Evolutionary conservation across 2,329 filamentous ascomycete genomes (phyloP).

Genomic region (Pseudocercospora cruenta): DNA sequence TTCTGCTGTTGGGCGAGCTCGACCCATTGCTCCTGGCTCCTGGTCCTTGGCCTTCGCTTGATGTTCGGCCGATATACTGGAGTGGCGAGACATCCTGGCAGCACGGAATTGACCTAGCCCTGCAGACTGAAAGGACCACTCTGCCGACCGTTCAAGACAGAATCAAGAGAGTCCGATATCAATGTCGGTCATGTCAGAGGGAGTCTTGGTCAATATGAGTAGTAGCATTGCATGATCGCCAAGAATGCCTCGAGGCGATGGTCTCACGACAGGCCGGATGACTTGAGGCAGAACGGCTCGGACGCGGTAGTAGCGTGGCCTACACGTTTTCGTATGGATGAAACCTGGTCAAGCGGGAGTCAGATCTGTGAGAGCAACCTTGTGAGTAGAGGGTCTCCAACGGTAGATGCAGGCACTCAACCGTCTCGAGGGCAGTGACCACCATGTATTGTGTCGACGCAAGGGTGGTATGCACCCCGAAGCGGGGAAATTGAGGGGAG

Average conservation of each 20-base stretch:
- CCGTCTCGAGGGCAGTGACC: neutral
- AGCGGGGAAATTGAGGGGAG: constrained; percentile 9
- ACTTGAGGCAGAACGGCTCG: neutral
- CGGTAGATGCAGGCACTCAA: neutral
- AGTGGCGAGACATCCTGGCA: constrained; percentile 3
- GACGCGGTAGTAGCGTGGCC: neutral
- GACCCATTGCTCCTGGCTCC: constrained; percentile 11
- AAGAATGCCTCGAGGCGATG: neutral
- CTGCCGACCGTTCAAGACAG: neutral
- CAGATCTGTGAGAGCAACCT: neutral
- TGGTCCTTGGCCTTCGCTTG: constrained; percentile 3
- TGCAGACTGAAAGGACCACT: neutral
- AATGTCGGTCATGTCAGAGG: neutral
- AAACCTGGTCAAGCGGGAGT: neutral
- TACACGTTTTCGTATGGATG: neutral
- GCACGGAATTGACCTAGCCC: neutral
- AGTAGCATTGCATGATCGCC: neutral
- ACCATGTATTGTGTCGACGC: neutral
- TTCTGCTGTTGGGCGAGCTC: neutral
- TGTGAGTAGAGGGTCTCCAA: neutral
- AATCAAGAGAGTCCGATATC: neutral
- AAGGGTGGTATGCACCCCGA: constrained; percentile 14
- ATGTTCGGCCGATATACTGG: neutral
- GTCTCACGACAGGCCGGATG: neutral
- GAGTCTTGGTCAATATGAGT: neutral